These are phyloP conservation scores for Dendrobium nobile DNA, from an alignment of 106 monocot species.

Conservation along the genomic window DNA sequence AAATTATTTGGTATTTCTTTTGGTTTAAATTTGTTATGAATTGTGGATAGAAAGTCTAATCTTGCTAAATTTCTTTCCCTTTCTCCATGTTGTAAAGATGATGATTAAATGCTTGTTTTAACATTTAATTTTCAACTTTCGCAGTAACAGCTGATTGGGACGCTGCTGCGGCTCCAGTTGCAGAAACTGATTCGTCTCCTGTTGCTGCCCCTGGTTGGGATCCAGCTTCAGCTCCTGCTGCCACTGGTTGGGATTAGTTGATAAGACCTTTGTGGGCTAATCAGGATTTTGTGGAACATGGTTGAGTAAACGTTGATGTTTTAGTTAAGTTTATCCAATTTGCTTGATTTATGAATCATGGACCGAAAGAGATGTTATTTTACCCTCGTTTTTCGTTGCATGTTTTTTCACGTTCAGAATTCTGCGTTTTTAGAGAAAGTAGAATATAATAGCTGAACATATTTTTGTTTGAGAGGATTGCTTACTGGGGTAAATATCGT, in stretches of 20 bases:
- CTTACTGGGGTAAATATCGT: too few species aligned
- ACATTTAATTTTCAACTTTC: not conserved
- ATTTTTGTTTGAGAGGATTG: too few species aligned
- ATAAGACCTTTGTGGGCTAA: not conserved
- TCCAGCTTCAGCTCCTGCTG: not conserved
- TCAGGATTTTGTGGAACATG: too few species aligned
- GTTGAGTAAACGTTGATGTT: not conserved
- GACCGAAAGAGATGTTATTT: not conserved
- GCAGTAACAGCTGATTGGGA: slow-evolving; percentile 22
- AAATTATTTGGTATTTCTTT: too few species aligned
- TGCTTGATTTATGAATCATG: not conserved
- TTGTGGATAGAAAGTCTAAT: too few species aligned
- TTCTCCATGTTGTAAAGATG: too few species aligned
- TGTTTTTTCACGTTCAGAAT: too few species aligned
- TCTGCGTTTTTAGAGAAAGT: too few species aligned
- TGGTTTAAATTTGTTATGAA: too few species aligned
- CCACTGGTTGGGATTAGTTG: slow-evolving; percentile 6
- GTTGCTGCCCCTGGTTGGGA: slow-evolving; percentile 22
- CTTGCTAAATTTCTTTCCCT: too few species aligned
- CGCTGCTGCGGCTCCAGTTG: slow-evolving; percentile 23
- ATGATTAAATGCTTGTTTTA: not conserved
- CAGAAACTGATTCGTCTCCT: not conserved
- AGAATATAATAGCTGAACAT: too few species aligned
- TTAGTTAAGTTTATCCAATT: not conserved
- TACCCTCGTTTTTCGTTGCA: too few species aligned